Base-by-base conservation (phyloP, 2,329 filamentous ascomycete genomes). In the Fusarium aywerte region DNA sequence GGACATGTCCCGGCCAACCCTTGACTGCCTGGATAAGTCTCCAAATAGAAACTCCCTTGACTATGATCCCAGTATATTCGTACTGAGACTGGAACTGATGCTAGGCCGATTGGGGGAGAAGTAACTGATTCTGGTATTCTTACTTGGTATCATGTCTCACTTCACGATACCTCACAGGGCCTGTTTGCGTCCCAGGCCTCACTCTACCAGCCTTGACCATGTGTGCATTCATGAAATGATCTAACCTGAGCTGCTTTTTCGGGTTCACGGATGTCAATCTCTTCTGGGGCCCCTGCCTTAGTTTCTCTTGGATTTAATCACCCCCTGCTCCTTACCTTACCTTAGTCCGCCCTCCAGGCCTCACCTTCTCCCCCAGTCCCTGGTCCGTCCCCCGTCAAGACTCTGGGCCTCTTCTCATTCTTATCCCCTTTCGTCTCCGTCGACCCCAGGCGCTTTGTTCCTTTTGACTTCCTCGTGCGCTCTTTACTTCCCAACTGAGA, bases 401-500 rank as follows among this genome's bases (percentile, higher is more conserved):
- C 68, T 61, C 53, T 62, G 61, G 69, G 40, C 57, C 61, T 62
- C 50, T 69, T 67, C 47, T 59, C 65, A 49, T 69, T 69, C 65
- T 63, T 68, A 69, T 68, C 70, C 71, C 71, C 69, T 73, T 73
- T 73, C 62, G 67, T 58, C 60, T 71, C 71, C 64, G 58, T 63
- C 58, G 59, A 58, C 67, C 59, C 65, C 59, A 62, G 65, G 62
- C 66, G 66, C 64, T 68, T 70, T 68, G 56, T 70, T 72, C 63
- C 49, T 71, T 54, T 68, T 66, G 62, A 62, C 70, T 66, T 69
- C 49, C 62, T 75, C 69, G 62, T 74, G 65, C 73, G 74, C 75
- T 76, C 71, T 71, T 73, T 77, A 73, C 75, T 80, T 78, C 80
- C 82, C 82, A 85, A 85, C 82, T 80, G 83, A 84, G 83, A 81